Base-by-base conservation (phyloP, 805 yeast genomes). In the Wickerhamiella brachini region DNA sequence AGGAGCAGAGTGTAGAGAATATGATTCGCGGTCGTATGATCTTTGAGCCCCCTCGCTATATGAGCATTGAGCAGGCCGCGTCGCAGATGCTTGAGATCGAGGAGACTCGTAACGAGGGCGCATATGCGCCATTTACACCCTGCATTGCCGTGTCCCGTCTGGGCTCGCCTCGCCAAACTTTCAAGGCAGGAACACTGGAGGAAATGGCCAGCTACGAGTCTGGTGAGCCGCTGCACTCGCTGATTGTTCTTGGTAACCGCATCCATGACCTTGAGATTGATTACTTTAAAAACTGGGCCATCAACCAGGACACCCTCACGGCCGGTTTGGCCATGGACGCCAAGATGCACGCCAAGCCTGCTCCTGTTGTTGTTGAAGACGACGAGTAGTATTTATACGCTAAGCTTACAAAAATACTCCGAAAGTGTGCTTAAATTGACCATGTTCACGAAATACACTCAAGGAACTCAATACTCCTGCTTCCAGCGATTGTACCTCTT, bases 1-100 rank as follows among this genome's bases (percentile, higher is more conserved):
- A 93, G 67, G 98, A 90, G 66, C 98, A 93, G 68, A 86, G 94
- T 63, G 76, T 88, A 55, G 95, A 89, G 62, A 90, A 89, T 65
- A 78, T 90, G 80, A 94, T 95, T 46, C 77, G 95, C 54, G 97
- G 97, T 1, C 78, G 93, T 66, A 70, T 83, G 47, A 85, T 90
- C 38, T 90, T 86, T 65, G 98, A 90, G 67, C 97, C 97, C 37
- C 98, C 98, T 48, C 76, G 98, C 65, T 90, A 88, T 69, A 90
- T 90, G 98, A 77, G 80, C 55, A 88, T 93, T 56, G 78, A 82
- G 49, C 86, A 94, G 47, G 95, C 96, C 54, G 89, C 95, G 41
- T 74, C 76, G 53, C 97, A 90, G 67, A 71, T 90, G 58, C 68
- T 90, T 49, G 97, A 93, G 66, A 77, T 89, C 54, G 97, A 90